These are phyloP conservation scores for Curvularia eragrostidis DNA, from an alignment of 2,329 filamentous ascomycete species.

Conservation along the genomic window DNA sequence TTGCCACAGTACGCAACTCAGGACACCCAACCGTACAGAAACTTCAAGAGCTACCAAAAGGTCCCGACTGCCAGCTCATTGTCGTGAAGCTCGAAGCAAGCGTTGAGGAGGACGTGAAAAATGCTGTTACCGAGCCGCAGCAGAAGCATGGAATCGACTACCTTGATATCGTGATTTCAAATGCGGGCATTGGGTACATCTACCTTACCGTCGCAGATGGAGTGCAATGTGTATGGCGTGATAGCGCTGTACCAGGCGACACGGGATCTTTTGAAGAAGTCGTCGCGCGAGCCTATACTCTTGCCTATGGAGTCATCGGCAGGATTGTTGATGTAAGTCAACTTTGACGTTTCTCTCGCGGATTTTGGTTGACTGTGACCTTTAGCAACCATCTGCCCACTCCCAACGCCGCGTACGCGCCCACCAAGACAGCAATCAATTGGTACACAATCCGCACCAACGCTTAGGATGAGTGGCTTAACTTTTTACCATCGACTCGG, in stretches of 20 bases:
- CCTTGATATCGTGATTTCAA: constrained; percentile 23
- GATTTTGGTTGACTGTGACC: neutral
- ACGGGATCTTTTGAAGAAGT: constrained; percentile 16
- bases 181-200: constrained; percentile 11
- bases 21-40: constrained; percentile 28
- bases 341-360: neutral
- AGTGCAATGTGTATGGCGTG: constrained; percentile 21
- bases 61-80: constrained; percentile 11
- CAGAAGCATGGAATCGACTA: constrained; percentile 11
- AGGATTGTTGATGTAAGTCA: constrained; percentile 8
- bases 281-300: constrained; percentile 14
- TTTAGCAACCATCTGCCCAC: constrained; percentile 14
- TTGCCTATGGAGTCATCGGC: constrained; percentile 19
- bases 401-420: constrained; percentile 17
- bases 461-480: constrained; percentile 14
- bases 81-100: constrained; percentile 21
- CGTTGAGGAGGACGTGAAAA: constrained; percentile 11
- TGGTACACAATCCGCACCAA: constrained; percentile 13
- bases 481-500: constrained; percentile 14
- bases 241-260: constrained; percentile 23
- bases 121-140: constrained; percentile 10
- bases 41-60: constrained; percentile 32
- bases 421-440: constrained; percentile 14
- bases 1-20: constrained; percentile 50
- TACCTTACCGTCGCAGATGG: constrained; percentile 12